phyloP scores from a whole-genome alignment of 306 rosid genomes.

The Cercis canadensis region DNA sequence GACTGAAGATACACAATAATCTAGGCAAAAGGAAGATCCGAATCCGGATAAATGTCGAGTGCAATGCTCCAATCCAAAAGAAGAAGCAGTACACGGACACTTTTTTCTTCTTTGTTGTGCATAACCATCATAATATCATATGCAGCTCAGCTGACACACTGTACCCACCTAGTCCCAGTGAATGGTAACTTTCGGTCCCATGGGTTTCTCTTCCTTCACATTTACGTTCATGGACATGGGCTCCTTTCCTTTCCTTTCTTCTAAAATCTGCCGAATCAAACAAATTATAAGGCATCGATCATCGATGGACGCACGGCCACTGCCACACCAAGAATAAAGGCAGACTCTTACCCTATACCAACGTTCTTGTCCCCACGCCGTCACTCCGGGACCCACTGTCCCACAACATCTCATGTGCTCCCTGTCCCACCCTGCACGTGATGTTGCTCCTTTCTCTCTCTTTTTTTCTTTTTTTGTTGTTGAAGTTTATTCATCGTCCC shows the following conservation, averaged over 20 bases:
- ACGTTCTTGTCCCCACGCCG: conserved; percentile 29
- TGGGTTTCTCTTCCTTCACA: too few species aligned
- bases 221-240: too few species aligned
- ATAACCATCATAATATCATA: neutral
- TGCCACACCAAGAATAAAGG: conserved; percentile 29
- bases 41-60: conserved; percentile 23
- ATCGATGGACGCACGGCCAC: too few species aligned
- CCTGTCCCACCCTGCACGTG: conserved; percentile 56
- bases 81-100: neutral
- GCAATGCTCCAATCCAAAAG: conserved; percentile 34
- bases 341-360: conserved; percentile 27
- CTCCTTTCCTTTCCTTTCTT: neutral
- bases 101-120: neutral
- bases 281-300: neutral
- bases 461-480: neutral
- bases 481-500: neutral
- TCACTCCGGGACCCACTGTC: conserved; percentile 2
- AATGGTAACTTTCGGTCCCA: conserved; percentile 23
- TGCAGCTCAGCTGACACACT: conserved; percentile 1
- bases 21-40: conserved; percentile 1
- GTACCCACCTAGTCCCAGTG: conserved; percentile 11
- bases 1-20: conserved; percentile 43
- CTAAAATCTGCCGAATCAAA: conserved; percentile 2
- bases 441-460: conserved; percentile 21
- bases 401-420: conserved; percentile 56